Base-by-base conservation (phyloP, 352 stramenopile species). In the Phytophthora pinifolia region DNA sequence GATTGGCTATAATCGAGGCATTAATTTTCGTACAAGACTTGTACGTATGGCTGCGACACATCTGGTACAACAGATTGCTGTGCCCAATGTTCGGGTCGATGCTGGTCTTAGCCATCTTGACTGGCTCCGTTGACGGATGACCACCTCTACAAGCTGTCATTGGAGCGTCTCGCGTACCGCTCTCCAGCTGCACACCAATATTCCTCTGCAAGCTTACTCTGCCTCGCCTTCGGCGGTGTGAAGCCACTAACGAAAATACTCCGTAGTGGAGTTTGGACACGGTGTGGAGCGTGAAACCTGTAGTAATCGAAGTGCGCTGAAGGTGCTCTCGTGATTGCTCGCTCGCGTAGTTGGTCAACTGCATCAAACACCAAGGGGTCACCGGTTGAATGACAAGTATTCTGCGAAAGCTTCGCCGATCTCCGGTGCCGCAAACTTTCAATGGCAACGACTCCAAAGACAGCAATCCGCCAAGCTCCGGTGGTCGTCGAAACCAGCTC, bases 351-450 rank as follows among this genome's bases (percentile, higher is more conserved):
- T 46, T 15, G 0, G 10, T 9, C 29, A 4, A 20, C 12, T 37
- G 31, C 44, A 43, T 37, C 17, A 59, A 18, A 22, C 43, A 30
- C n/a, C 6, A 46, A n/a, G 4, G 9, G n/a, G 3, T n/a, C n/a
- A n/a, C n/a, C n/a, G n/a, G n/a, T n/a, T n/a, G n/a, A 8, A 69
- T 62, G 53, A 49, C 33, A 55, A 37, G 52, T 29, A 27, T 76
- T 7, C 45, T 73, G 10, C 59, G 51, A 9, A 59, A 53, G 34
- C 52, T 74, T 7, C 59, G 62, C 1, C 62, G 52, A 6, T 22
- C 31, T 35, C 20, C 50, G 7, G 44, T 38, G 6, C 27, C 44
- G 6, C 58, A 64, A 20, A 6, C 42, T 22, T 20, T 47, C 37
- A 34, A 34, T 36, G 46, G 51, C 15, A 43, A 18, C 9, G 15